These are phyloP conservation scores for Echinochloa phyllopogon DNA, from an alignment of 176 grass and related monocot genomes.

Conservation along the genomic window DNA sequence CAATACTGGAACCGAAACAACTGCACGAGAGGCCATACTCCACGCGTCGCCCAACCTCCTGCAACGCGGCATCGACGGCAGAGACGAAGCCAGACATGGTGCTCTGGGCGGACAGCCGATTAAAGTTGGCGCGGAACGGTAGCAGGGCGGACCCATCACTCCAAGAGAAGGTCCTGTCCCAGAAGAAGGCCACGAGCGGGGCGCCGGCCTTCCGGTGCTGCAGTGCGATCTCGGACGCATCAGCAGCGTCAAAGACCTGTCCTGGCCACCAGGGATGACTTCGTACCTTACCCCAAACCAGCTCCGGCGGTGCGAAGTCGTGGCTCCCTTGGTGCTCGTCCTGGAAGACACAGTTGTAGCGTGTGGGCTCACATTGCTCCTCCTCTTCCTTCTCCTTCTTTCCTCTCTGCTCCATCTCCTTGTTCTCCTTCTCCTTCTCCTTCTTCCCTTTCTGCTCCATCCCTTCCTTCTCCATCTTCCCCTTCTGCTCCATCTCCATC, in stretches of 20 bases:
- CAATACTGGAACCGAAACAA: slow-evolving; percentile 43
- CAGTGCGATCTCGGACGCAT: slow-evolving; percentile 71
- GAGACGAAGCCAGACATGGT: slow-evolving; percentile 48
- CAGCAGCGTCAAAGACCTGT: slow-evolving; percentile 70
- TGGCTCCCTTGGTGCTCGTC: slow-evolving; percentile 37
- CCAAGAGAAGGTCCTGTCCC: slow-evolving; percentile 88
- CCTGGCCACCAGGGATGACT: slow-evolving; percentile 95
- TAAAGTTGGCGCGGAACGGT: slow-evolving; percentile 64
- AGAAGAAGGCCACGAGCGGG: slow-evolving; percentile 77
- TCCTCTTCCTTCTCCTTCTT: not conserved
- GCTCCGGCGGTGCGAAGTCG: slow-evolving; percentile 46
- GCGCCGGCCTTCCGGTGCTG: slow-evolving; percentile 45
- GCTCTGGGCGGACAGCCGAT: slow-evolving; percentile 51
- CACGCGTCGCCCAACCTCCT: slow-evolving; percentile 62
- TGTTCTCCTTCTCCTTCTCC: not conserved
- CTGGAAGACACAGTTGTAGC: slow-evolving; percentile 62
- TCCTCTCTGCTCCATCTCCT: too few species aligned
- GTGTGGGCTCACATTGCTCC: not conserved
- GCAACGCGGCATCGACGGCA: slow-evolving; percentile 56
- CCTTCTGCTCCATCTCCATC: too few species aligned
- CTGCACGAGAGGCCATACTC: slow-evolving; percentile 56
- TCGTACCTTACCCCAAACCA: slow-evolving; percentile 88
- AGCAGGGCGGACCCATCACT: slow-evolving; percentile 58
- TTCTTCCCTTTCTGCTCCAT: not conserved
- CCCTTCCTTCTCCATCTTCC: not conserved